phyloP scores from a whole-genome alignment of 2,329 filamentous ascomycete species.

The Pseudocercospora macadamiae region DNA sequence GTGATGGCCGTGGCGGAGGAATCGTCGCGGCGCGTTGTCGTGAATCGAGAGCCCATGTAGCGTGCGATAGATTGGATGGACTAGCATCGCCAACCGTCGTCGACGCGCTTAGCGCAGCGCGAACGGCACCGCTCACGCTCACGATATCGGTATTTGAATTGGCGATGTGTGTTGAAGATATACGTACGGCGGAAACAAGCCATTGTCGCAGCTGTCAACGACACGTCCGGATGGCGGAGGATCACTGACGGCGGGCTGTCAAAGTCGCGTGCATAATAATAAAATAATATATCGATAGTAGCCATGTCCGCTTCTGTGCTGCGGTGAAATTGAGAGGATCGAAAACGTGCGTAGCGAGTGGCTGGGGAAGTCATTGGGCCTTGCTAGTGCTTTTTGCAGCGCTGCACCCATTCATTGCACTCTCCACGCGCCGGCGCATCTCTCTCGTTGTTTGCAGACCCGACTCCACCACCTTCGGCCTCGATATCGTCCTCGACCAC shows the following conservation, averaged over 20 bases:
- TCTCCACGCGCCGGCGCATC: not conserved
- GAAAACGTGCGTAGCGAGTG: conserved; percentile 4
- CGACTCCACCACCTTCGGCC: not conserved
- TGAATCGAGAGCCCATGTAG: not conserved
- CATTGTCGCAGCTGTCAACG: conserved; percentile 1
- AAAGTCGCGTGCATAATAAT: not conserved
- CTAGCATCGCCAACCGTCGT: too few species aligned
- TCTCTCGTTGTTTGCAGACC: not conserved
- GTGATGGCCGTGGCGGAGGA: not conserved
- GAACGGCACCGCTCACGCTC: not conserved
- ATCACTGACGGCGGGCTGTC: not conserved
- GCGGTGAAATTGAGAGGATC: conserved; percentile 7
- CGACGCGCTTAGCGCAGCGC: not conserved
- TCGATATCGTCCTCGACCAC: too few species aligned
- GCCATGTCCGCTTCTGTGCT: not conserved
- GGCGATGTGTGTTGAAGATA: not conserved
- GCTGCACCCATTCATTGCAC: too few species aligned
- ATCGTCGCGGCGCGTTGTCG: not conserved
- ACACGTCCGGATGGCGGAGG: not conserved
- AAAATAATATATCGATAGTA: not conserved
- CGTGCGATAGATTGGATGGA: not conserved
- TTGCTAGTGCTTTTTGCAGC: not conserved
- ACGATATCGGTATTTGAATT: not conserved
- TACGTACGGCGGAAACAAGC: not conserved
- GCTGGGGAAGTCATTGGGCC: not conserved